Percentiles rank a stretch among this genome's conserved stretches.
Evolutionary conservation across 2,329 filamentous ascomycete species (phyloP).

Genomic region (Coniella vitis): DNA sequence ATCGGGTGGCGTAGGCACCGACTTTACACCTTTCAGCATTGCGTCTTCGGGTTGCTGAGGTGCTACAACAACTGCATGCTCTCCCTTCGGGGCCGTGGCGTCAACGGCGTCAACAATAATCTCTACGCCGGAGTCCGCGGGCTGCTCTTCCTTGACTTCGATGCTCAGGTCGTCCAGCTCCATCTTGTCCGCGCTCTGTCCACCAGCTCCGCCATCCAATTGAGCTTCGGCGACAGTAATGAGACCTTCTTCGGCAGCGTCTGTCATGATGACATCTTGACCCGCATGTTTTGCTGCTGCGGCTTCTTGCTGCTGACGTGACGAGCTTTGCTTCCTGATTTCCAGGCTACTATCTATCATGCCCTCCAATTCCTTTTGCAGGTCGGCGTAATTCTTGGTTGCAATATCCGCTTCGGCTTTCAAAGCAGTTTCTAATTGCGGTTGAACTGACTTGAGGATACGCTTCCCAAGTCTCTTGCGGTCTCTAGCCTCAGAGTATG

Average conservation of each 20-base stretch:
- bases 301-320: slow-evolving; percentile 28
- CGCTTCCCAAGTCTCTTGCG: slow-evolving; percentile 80
- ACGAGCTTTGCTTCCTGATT: slow-evolving; percentile 36
- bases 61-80: not conserved
- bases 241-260: slow-evolving; percentile 38
- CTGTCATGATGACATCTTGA: slow-evolving; percentile 46
- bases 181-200: slow-evolving; percentile 22
- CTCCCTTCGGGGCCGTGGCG: slow-evolving; percentile 23
- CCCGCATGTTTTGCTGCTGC: slow-evolving; percentile 34
- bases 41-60: slow-evolving; percentile 20
- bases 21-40: slow-evolving; percentile 24
- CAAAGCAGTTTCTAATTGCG: slow-evolving; percentile 67
- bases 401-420: slow-evolving; percentile 76
- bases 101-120: slow-evolving; percentile 25
- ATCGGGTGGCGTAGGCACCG: slow-evolving; percentile 39
- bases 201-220: slow-evolving; percentile 28
- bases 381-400: slow-evolving; percentile 60
- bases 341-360: slow-evolving; percentile 64
- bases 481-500: slow-evolving; percentile 66
- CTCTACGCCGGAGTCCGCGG: slow-evolving; percentile 20
- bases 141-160: slow-evolving; percentile 29
- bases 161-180: slow-evolving; percentile 20
- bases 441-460: slow-evolving; percentile 77
- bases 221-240: slow-evolving; percentile 37
- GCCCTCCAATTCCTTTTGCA: slow-evolving; percentile 66